Evolutionary conservation across 169 alveolate genomes (phyloP), one percentile per base, ranked within the genome.

Genomic region (Plasmodium malariae): DNA sequence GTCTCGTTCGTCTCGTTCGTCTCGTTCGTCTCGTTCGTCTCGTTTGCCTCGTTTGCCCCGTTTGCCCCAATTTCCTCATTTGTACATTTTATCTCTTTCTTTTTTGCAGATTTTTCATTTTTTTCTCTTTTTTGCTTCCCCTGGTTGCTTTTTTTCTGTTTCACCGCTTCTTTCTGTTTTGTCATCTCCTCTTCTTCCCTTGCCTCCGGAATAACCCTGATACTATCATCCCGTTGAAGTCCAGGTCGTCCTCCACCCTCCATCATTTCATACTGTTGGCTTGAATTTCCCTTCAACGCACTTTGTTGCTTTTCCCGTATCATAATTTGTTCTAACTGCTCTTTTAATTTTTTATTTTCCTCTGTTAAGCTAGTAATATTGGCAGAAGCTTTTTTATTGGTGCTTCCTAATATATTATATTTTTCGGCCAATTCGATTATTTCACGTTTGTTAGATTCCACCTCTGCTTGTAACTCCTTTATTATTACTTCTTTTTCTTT

Each of bases 281-380:
- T 1, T 7, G n/a, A n/a, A n/a, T 24, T 21, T 19, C 28, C 76
- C 4, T 32, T 48, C n/a, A n/a, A n/a, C n/a, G n/a, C n/a, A 36
- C 12, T 37, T 11, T 63, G n/a, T 11, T 63, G 24, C 36, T 5
- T 63, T 63, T 11, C 55, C 19, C 9, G 24, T 7, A 1, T 4
- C n/a, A n/a, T n/a, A n/a, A n/a, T n/a, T n/a, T n/a, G n/a, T 30
- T 30, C 48, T 30, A 60, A 26, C 19, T 72, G 57, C 28, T 55
- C 71, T 17, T 72, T 72, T n/a, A 72, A 17, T 12, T 28, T 54
- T 60, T 55, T 26, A 55, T 72, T 72, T 17, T 72, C 87, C 19
- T 57, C 49, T 54, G 17, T 30, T 43, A 72, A 55, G 19, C n/a
- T 32, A 34, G 69, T 21, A 17, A 51, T 43, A 14, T 72, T 36